phyloP scores from a whole-genome alignment of 2,329 filamentous ascomycete genomes.

The Diaporthe amygdali region DNA sequence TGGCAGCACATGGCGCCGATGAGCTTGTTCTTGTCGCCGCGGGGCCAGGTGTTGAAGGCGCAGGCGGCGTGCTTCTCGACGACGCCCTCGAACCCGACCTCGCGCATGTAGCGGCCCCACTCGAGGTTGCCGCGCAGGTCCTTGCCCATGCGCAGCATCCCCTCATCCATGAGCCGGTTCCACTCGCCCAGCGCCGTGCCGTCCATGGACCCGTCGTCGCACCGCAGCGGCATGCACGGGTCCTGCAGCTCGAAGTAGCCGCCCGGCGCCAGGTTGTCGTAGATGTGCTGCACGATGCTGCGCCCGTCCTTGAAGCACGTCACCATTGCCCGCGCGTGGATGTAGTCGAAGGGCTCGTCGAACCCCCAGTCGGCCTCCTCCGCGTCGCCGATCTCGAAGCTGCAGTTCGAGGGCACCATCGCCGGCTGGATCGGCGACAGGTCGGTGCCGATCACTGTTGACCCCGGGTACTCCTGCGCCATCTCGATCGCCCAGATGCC shows the following conservation, averaged over 20 bases:
- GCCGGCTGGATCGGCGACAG: slow-evolving; percentile 49
- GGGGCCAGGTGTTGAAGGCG: slow-evolving; percentile 42
- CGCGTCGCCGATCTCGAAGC: slow-evolving; percentile 59
- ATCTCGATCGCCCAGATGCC: slow-evolving; percentile 57
- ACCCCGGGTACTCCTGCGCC: slow-evolving; percentile 44
- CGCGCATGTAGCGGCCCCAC: slow-evolving; percentile 35
- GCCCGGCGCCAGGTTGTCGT: slow-evolving; percentile 44
- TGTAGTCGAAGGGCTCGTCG: slow-evolving; percentile 56
- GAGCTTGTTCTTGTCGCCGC: slow-evolving; percentile 39
- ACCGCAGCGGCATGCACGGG: slow-evolving; percentile 34
- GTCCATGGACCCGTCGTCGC: slow-evolving; percentile 37
- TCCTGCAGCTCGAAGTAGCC: slow-evolving; percentile 45
- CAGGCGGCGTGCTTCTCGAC: slow-evolving; percentile 36
- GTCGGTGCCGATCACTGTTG: slow-evolving; percentile 47
- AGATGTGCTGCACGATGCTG: slow-evolving; percentile 50
- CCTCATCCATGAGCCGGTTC: slow-evolving; percentile 39
- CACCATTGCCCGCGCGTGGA: slow-evolving; percentile 56
- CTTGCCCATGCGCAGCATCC: slow-evolving; percentile 31
- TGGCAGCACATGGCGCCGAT: slow-evolving; percentile 37
- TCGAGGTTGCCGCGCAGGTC: slow-evolving; percentile 35
- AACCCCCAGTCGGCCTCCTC: slow-evolving; percentile 54
- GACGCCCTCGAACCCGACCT: slow-evolving; percentile 38
- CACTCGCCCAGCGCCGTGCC: slow-evolving; percentile 37
- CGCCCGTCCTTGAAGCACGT: slow-evolving; percentile 56
- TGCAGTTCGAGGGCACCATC: slow-evolving; percentile 55